A percentile compares a stretch with the other conserved stretches of the same genome.
These are phyloP conservation scores for Aspergillus caelatus DNA, from an alignment of 2,329 filamentous ascomycete genomes.

Conservation along the genomic window DNA sequence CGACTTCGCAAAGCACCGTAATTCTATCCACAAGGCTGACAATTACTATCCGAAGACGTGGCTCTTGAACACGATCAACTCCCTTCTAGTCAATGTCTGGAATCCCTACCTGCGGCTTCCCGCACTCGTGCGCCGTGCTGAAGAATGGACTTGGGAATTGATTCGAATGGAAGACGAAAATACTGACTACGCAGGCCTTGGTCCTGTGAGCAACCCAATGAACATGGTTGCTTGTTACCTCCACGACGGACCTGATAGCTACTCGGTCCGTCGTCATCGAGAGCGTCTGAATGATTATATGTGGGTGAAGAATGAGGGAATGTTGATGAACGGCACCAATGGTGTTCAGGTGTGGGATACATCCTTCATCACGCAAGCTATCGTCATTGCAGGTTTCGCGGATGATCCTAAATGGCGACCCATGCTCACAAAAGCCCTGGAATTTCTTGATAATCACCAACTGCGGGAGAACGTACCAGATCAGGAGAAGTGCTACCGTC, in stretches of 20 bases:
- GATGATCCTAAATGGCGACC: slow-evolving; percentile 74
- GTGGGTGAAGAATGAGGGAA: slow-evolving; percentile 89
- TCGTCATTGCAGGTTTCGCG: slow-evolving; percentile 77
- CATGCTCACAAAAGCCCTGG: slow-evolving; percentile 80
- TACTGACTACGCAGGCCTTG: slow-evolving; percentile 82
- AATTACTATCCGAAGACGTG: slow-evolving; percentile 93
- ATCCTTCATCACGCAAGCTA: slow-evolving; percentile 81
- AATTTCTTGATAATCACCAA: slow-evolving; percentile 88
- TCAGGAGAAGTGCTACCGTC: slow-evolving; percentile 81
- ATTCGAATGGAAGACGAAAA: slow-evolving; percentile 92
- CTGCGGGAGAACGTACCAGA: slow-evolving; percentile 81
- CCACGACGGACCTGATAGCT: slow-evolving; percentile 74
- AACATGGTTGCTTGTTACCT: slow-evolving; percentile 87
- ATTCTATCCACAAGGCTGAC: slow-evolving; percentile 76
- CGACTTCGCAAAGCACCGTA: slow-evolving; percentile 75
- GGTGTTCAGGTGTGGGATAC: slow-evolving; percentile 99
- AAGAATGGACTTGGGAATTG: slow-evolving; percentile 79
- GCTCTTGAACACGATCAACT: slow-evolving; percentile 78
- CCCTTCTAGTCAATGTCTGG: slow-evolving; percentile 77
- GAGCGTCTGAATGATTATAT: slow-evolving; percentile 83
- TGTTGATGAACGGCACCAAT: slow-evolving; percentile 95
- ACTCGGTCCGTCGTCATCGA: slow-evolving; percentile 73
- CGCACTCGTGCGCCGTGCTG: slow-evolving; percentile 68
- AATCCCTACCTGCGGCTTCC: slow-evolving; percentile 73
- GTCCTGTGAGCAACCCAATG: slow-evolving; percentile 87